Evolutionary conservation across 768 basidiomycete genomes (phyloP).

Genomic region (Psilocybe tampanensis): DNA sequence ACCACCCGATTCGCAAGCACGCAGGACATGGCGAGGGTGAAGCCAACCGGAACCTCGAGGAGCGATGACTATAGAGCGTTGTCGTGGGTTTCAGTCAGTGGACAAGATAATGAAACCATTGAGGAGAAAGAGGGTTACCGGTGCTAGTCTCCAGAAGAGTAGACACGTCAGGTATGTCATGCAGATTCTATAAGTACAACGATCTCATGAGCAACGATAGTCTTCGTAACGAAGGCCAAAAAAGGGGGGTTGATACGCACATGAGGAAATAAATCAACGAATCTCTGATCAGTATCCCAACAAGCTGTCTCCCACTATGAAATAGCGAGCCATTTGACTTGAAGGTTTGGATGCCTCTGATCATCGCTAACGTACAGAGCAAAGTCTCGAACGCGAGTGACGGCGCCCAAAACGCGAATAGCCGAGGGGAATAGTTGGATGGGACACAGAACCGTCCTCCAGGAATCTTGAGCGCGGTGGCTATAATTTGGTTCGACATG

Average conservation of each 20-base stretch:
- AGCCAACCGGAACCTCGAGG: slow-evolving; percentile 58
- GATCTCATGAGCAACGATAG: neutral
- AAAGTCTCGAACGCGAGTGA: slow-evolving; percentile 55
- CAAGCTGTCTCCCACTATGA: slow-evolving; percentile 44
- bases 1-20: slow-evolving; percentile 59
- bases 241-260: slow-evolving; percentile 34
- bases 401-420: slow-evolving; percentile 65
- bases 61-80: slow-evolving; percentile 31
- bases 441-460: slow-evolving; percentile 46
- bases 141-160: slow-evolving; percentile 40
- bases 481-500: slow-evolving; percentile 10
- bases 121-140: slow-evolving; percentile 26
- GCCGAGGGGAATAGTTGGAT: slow-evolving; percentile 36
- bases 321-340: slow-evolving; percentile 36
- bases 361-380: slow-evolving; percentile 52
- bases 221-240: neutral
- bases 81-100: neutral
- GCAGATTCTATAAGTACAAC: slow-evolving; percentile 44
- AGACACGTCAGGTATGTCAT: slow-evolving; percentile 56
- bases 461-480: slow-evolving; percentile 22
- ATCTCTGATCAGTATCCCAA: slow-evolving; percentile 55
- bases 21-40: slow-evolving; percentile 59
- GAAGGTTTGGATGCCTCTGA: slow-evolving; percentile 50
- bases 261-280: slow-evolving; percentile 59
- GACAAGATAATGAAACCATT: neutral